Conservation (phyloP, 2,329 filamentous ascomycete species). For the Trichoderma pleuroti region DNA sequence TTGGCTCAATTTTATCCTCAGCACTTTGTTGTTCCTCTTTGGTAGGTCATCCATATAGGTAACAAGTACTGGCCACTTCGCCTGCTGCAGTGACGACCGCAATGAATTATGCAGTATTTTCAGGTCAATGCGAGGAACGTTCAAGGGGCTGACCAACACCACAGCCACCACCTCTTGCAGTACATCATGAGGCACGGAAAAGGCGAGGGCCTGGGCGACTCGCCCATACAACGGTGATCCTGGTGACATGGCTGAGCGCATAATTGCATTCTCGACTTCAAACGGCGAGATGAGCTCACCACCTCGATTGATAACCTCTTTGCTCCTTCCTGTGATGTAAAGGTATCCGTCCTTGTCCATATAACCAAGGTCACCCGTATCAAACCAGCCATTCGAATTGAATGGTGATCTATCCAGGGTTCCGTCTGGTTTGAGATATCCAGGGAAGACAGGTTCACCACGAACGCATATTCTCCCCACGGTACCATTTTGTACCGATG, state of each 20-base stretch:
- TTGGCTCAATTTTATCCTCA: constrained; percentile 50
- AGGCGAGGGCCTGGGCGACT: constrained; percentile 49
- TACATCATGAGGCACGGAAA: constrained; percentile 50
- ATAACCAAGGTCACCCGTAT: constrained; percentile 53
- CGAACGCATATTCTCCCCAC: constrained; percentile 50
- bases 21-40: constrained; percentile 55
- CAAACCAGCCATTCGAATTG: constrained; percentile 49
- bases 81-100: constrained; percentile 46
- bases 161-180: constrained; percentile 55
- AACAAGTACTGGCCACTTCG: constrained; percentile 50
- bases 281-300: constrained; percentile 58
- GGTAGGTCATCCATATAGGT: constrained; percentile 55
- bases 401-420: constrained; percentile 45
- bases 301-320: constrained; percentile 56
- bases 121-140: constrained; percentile 44
- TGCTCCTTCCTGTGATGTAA: constrained; percentile 53
- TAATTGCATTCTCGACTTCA: constrained; percentile 56
- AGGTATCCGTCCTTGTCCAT: constrained; percentile 50
- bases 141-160: constrained; percentile 47
- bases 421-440: constrained; percentile 45
- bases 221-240: constrained; percentile 44
- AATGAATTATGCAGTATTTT: constrained; percentile 46
- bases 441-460: constrained; percentile 48
- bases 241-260: constrained; percentile 41
- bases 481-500: constrained; percentile 29